Evolutionary conservation across 192 early-diverging fungal genomes (phyloP).

Genomic region (Umbelopsis sp.): DNA sequence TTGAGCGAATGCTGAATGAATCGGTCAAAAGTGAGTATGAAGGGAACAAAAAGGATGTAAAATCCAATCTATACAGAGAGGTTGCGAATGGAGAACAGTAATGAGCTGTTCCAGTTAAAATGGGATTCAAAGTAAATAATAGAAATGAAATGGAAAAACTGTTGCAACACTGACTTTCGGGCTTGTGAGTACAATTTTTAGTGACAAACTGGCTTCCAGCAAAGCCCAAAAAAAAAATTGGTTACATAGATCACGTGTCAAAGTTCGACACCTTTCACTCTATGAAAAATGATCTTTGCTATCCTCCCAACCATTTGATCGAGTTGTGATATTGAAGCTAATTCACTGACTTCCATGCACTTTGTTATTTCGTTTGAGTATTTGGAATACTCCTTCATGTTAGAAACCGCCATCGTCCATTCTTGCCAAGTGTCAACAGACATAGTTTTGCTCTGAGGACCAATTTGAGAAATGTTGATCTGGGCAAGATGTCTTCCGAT

Average conservation of each 20-base stretch:
- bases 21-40: too few species aligned
- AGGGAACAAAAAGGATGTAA: too few species aligned
- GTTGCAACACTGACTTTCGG: neutral
- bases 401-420: neutral
- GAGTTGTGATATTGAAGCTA: neutral
- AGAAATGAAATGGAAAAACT: neutral
- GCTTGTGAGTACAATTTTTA: neutral
- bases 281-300: neutral
- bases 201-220: too few species aligned
- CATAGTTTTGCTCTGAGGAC: neutral
- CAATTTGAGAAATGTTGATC: neutral
- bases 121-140: neutral
- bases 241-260: neutral
- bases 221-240: neutral
- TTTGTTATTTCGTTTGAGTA: neutral
- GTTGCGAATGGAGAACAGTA: neutral
- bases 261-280: neutral
- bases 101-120: neutral
- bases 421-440: neutral
- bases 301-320: neutral
- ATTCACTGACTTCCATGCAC: neutral
- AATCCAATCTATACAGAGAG: too few species aligned
- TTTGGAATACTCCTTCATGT: neutral
- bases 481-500: slow-evolving; percentile 12
- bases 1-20: neutral